Evolutionary conservation across 2,329 filamentous ascomycete species (phyloP), one percentile per base, ranked within the genome.

Genomic region (Diaporthe sp.): DNA sequence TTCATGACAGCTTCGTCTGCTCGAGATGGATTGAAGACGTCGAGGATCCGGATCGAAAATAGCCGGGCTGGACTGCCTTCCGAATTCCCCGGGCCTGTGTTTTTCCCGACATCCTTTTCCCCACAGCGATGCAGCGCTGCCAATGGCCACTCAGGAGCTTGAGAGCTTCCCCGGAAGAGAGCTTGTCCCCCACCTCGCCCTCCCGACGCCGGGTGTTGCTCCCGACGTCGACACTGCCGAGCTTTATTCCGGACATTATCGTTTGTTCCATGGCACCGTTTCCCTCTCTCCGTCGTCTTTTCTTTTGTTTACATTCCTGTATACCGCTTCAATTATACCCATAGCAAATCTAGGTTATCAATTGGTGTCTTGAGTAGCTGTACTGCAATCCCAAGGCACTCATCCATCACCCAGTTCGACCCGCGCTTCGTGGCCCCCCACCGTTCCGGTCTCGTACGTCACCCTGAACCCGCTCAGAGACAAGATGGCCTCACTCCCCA

Each of bases 401-500:
- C 3, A 10, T 25, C 46, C 12, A 7, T 39, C n/a, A 15, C 31
- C 34, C 44, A 75, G 19, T 39, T 49, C 39, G 53, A 60, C n/a
- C 19, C n/a, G 6, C n/a, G 22, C n/a, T 49, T 31, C 25, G 37
- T 19, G 39, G 22, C 62, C 44, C 37, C 44, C 71, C 58, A 57
- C 62, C 28, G n/a, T 31, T 39, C 49, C 46, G 58, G 51, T 34
- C 58, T 65, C 58, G 46, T 28, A 73, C 39, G 37, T 49, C 31
- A 67, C 57, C 25, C 15, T 12, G 55, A 39, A 15, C 8, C 37
- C 71, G 71, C 51, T 44, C 15, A 49, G 17, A 34, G 2, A 22
- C 78, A 84, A 75, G 9, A 90, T 89, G 87, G 83, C 71, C 22
- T 7, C 71, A 12, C 85, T 91, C 68, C 89, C 90, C 37, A 91